phyloP scores from a whole-genome alignment of 129 eudicot genomes.

The Gnaphalium uliginosum region DNA sequence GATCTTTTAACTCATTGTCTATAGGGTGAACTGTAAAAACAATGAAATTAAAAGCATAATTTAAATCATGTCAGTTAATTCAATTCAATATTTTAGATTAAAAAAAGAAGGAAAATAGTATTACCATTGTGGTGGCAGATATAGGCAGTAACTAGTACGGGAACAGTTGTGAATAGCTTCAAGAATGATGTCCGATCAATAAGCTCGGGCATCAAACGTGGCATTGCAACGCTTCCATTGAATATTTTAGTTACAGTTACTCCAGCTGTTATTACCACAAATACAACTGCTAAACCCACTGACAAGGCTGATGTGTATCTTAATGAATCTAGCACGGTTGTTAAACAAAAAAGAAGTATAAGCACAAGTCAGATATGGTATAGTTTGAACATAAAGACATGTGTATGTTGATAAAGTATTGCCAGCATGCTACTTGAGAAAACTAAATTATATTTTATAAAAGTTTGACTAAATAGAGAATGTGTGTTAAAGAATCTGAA shows the following conservation, averaged over 20 bases:
- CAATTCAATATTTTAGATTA: slow-evolving; percentile 2
- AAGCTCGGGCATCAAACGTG: slow-evolving; percentile 68
- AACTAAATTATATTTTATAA: not conserved
- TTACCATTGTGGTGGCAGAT: slow-evolving; percentile 91
- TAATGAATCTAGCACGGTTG: slow-evolving; percentile 63
- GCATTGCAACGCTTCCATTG: slow-evolving; percentile 68
- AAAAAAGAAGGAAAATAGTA: not conserved
- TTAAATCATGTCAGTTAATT: not conserved
- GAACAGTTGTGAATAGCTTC: slow-evolving; percentile 86
- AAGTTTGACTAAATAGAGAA: not conserved
- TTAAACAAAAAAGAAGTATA: slow-evolving; percentile 4
- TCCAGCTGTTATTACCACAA: slow-evolving; percentile 88
- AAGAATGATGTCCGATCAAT: slow-evolving; percentile 81
- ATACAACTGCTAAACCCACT: slow-evolving; percentile 75
- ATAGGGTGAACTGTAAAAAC: slow-evolving; percentile 80
- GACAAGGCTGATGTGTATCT: slow-evolving; percentile 91
- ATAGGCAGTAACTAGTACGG: slow-evolving; percentile 85
- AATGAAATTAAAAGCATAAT: not conserved
- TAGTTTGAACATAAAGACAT: not conserved
- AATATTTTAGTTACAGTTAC: slow-evolving; percentile 53
- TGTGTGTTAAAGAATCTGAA: not conserved
- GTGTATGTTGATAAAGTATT: not conserved
- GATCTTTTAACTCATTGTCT: slow-evolving; percentile 79
- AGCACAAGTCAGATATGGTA: slow-evolving; percentile 5
- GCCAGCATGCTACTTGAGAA: not conserved